Percentiles rank a stretch among this genome's conserved stretches.
phyloP scores from a whole-genome alignment of 2,329 filamentous ascomycete species.

The Ophiobolus disseminans region DNA sequence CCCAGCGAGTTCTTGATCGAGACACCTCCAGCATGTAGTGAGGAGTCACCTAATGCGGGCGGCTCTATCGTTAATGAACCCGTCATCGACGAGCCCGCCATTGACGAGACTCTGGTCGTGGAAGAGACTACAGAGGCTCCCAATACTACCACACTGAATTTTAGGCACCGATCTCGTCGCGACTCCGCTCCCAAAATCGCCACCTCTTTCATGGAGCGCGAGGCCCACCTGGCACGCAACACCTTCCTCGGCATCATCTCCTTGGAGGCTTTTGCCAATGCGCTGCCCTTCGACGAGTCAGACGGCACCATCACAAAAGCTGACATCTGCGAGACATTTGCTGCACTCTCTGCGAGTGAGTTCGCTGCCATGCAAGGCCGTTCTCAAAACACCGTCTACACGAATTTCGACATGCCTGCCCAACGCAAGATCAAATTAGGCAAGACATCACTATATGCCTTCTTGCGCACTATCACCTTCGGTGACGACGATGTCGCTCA shows the following conservation, averaged over 20 bases:
- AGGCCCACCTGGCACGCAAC: conserved; percentile 1
- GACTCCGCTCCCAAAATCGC: background rate
- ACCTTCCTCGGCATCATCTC: conserved; percentile 6
- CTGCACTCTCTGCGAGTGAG: background rate
- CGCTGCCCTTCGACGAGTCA: conserved; percentile 1
- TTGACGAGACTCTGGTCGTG: no score
- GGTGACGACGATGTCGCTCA: background rate
- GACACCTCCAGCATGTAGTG: no score
- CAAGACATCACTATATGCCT: background rate
- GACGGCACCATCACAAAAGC: conserved; percentile 7
- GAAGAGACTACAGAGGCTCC: no score
- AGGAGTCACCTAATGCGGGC: no score
- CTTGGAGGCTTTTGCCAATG: background rate
- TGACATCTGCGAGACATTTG: conserved; percentile 4
- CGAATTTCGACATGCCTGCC: background rate
- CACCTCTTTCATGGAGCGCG: background rate
- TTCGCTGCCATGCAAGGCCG: background rate
- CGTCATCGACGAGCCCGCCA: no score
- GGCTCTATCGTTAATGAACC: no score
- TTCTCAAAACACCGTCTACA: background rate
- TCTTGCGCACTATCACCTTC: background rate
- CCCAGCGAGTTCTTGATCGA: no score
- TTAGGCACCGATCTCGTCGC: background rate
- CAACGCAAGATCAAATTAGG: background rate
- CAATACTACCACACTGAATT: no score